Percentiles rank a stretch among this genome's conserved stretches.
phyloP scores from a whole-genome alignment of 1,139 yeast genomes.

The Saccharomycopsis hybrid region DNA sequence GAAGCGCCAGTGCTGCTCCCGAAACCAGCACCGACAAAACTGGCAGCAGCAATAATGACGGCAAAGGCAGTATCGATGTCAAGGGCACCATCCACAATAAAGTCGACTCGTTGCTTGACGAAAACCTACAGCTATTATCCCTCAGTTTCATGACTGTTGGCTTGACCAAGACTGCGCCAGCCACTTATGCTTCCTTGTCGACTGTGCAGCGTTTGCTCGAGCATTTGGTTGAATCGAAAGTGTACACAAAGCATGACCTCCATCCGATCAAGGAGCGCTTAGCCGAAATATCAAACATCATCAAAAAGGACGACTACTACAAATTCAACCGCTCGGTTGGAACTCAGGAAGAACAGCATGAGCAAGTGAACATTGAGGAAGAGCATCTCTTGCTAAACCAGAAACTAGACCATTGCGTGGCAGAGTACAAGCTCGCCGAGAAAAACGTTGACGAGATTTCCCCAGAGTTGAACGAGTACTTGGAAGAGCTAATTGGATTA shows the following conservation, averaged over 20 bases:
- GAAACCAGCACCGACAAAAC: constrained; percentile 3
- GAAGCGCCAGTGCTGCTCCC: too few relatives aligned
- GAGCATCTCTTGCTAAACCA: constrained; percentile 52
- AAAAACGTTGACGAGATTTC: constrained; percentile 52
- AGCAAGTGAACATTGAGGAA: constrained; percentile 24
- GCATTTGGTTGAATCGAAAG: constrained; percentile 73
- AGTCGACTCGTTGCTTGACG: constrained; percentile 76
- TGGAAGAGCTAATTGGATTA: constrained; percentile 46
- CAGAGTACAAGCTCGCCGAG: constrained; percentile 47
- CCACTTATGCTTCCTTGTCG: constrained; percentile 81
- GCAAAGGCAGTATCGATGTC: constrained; percentile 21
- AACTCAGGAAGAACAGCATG: constrained; percentile 2
- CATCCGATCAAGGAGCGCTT: constrained; percentile 67
- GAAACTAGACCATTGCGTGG: constrained; percentile 53
- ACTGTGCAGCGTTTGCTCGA: constrained; percentile 78
- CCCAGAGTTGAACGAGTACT: constrained; percentile 42
- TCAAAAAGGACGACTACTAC: constrained; percentile 39
- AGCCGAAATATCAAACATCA: constrained; percentile 58
- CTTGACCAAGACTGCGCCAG: constrained; percentile 81
- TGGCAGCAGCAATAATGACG: constrained; percentile 19
- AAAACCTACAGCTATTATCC: constrained; percentile 79
- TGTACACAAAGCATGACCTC: constrained; percentile 78
- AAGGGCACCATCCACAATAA: constrained; percentile 29
- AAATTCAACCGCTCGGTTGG: constrained; percentile 26
- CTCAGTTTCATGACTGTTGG: constrained; percentile 90